Base-by-base conservation (phyloP, 768 basidiomycete genomes). In the Strobilomyces dryophilus region DNA sequence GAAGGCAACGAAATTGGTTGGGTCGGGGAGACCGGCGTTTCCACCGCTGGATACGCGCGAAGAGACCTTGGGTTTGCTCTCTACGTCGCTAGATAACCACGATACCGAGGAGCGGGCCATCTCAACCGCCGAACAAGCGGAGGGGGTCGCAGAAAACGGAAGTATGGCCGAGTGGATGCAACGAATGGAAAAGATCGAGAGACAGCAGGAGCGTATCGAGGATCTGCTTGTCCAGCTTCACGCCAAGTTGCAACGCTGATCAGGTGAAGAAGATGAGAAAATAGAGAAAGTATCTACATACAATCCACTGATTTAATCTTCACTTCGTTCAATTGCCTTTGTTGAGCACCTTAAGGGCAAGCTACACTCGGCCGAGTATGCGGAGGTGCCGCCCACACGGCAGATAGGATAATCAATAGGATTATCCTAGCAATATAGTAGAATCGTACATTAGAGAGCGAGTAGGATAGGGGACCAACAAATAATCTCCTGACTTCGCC, bases 131-230 rank as follows among this genome's bases (percentile, higher is more conserved):
- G 67, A 63, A 20, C 54, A 69, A 35, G 53, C 52, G 18, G 71
- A 68, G 17, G 70, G 68, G 27, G 54, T 12, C 8, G 53, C 61
- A 41, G 66, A 61, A 29, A 66, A 60, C 20, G 67, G 55, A 31
- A 62, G 70, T 20, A 58, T 61, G 57, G 5, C 58, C 5, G 65
- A 59, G 32, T 66, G 71, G 62, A 63, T 64, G 46, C 66, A 64
- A 53, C 65, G 74, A 45, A 60, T 81, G 51, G 69, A 70, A 11
- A 51, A 57, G 31, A 73, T 81, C 26, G 79, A 81, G 53, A 65
- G 65, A 53, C 60, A 69, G 47, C 80, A 82, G 61, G 62, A 72
- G 54, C 68, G 79, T 49, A 80, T 81, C 35, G 79, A 81, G 60
- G 71, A 73, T 1, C 49, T 82, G 47, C 68, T 82, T 39, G 43